Percentiles rank a stretch among this genome's conserved stretches.
Evolutionary conservation across 2,329 filamentous ascomycete species (phyloP).

Genomic region (Scleromitrula shiraiana): DNA sequence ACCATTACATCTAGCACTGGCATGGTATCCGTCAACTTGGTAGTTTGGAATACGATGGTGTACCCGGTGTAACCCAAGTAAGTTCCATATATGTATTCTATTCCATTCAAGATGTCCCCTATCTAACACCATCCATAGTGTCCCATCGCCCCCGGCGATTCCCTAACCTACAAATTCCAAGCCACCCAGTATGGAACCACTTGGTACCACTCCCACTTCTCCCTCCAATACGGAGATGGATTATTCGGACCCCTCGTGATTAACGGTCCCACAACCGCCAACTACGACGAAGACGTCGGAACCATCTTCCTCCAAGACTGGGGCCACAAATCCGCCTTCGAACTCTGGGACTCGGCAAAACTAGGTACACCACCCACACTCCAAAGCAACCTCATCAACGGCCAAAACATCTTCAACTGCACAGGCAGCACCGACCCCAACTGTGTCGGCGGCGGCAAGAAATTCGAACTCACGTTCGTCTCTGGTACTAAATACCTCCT

Average conservation of each 20-base stretch:
- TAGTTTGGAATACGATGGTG: constrained; percentile 31
- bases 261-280: constrained; percentile 47
- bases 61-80: constrained; percentile 36
- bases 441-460: constrained; percentile 25
- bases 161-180: constrained; percentile 33
- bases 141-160: constrained; percentile 52
- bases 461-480: constrained; percentile 27
- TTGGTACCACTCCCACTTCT: constrained; percentile 29
- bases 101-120: not conserved
- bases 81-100: too few species aligned
- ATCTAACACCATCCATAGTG: constrained; percentile 41
- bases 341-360: constrained; percentile 23
- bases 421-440: constrained; percentile 16
- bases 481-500: constrained; percentile 36
- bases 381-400: constrained; percentile 28
- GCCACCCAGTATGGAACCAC: constrained; percentile 27
- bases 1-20: constrained; percentile 38
- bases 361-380: constrained; percentile 19
- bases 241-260: constrained; percentile 52
- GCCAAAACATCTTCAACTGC: constrained; percentile 24
- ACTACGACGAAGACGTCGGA: constrained; percentile 44
- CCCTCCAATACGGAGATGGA: constrained; percentile 33
- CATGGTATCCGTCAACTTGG: constrained; percentile 41
- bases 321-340: constrained; percentile 21
- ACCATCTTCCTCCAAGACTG: constrained; percentile 26